phyloP scores from a whole-genome alignment of 768 basidiomycete genomes.

The Fomitopsis serialis region DNA sequence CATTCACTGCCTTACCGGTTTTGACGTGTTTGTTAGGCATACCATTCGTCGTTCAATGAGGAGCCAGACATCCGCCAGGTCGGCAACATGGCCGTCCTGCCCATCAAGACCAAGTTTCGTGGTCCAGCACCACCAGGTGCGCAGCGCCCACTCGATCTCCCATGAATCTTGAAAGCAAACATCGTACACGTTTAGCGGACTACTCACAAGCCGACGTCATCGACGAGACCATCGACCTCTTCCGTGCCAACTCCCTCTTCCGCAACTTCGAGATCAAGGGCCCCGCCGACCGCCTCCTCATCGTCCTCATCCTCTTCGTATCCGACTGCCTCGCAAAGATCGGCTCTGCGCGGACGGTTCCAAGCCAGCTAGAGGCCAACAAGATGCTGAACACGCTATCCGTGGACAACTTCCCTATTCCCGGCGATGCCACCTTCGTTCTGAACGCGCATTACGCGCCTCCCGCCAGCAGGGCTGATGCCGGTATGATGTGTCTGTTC shows the following conservation, averaged over 20 bases:
- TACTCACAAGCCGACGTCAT: slow-evolving; percentile 79
- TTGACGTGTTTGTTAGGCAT: slow-evolving; percentile 54
- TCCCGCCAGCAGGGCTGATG: slow-evolving; percentile 70
- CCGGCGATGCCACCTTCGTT: slow-evolving; percentile 93
- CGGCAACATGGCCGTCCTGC: slow-evolving; percentile 86
- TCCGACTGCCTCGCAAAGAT: slow-evolving; percentile 96
- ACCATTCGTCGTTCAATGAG: slow-evolving; percentile 93
- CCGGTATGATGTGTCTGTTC: slow-evolving; percentile 50
- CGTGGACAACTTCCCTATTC: slow-evolving; percentile 89
- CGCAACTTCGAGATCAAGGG: slow-evolving; percentile 99
- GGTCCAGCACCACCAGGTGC: slow-evolving; percentile 85
- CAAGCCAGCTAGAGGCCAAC: slow-evolving; percentile 76
- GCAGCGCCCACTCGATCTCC: slow-evolving; percentile 14
- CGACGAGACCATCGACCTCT: slow-evolving; percentile 93
- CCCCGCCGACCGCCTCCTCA: slow-evolving; percentile 90
- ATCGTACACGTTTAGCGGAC: slow-evolving; percentile 61
- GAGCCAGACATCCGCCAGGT: slow-evolving; percentile 74
- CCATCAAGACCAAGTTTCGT: slow-evolving; percentile 86
- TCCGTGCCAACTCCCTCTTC: slow-evolving; percentile 98
- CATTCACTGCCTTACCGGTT: neutral
- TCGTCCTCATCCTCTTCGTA: slow-evolving; percentile 95
- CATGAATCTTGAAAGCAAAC: slow-evolving; percentile 9
- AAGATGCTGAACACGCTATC: slow-evolving; percentile 89
- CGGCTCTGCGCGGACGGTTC: slow-evolving; percentile 60
- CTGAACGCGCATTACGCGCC: slow-evolving; percentile 88